Conservation (phyloP, 768 basidiomycete species). For the Filobasidium floriforme region DNA sequence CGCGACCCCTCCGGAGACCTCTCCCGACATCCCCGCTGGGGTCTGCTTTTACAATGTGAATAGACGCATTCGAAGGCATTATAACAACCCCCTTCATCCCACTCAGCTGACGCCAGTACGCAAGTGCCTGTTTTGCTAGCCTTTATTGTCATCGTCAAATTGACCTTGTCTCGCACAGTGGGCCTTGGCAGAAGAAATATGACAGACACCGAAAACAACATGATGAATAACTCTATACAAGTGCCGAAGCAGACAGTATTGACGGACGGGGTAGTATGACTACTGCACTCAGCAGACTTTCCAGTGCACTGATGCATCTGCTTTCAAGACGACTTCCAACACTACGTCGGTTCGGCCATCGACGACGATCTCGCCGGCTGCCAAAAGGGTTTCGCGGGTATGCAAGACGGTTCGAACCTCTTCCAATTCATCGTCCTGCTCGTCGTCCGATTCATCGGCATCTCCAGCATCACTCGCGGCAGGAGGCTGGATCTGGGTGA, state of each 20-base stretch:
- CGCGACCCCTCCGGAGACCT: too few species aligned
- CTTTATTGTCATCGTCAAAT: too few species aligned
- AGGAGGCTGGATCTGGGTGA: constrained; percentile 37
- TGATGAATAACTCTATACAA: too few species aligned
- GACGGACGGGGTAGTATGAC: too few species aligned
- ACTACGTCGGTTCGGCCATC: background rate
- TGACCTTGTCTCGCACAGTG: too few species aligned
- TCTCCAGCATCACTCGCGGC: constrained; percentile 24
- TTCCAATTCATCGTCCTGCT: constrained; percentile 38
- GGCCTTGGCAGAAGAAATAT: too few species aligned
- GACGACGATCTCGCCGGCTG: background rate
- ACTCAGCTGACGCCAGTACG: too few species aligned
- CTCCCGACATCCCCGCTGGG: too few species aligned
- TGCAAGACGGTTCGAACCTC: constrained; percentile 39
- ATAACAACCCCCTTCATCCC: background rate
- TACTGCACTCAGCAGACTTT: background rate
- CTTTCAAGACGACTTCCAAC: background rate
- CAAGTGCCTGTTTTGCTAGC: too few species aligned
- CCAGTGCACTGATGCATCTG: background rate
- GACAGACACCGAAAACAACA: too few species aligned
- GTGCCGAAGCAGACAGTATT: too few species aligned
- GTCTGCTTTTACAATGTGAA: too few species aligned
- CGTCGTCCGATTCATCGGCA: constrained; percentile 35
- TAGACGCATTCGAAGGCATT: background rate
- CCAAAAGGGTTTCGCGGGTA: background rate